phyloP scores from a whole-genome alignment of 768 basidiomycete species.

The Pisolithus microcarpus region DNA sequence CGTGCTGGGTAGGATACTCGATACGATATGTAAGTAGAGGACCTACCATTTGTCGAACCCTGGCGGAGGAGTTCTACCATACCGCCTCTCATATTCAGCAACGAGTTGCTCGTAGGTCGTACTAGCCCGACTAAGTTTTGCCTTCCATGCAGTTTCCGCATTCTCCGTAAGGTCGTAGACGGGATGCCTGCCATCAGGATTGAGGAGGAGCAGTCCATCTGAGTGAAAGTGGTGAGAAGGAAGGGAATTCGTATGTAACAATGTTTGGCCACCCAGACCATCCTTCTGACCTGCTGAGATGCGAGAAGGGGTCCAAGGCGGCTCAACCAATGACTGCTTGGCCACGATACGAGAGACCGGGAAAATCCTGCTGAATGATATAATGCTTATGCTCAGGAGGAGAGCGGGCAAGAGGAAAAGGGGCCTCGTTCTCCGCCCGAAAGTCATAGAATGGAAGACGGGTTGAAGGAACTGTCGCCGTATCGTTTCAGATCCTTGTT shows the following conservation, averaged over 20 bases:
- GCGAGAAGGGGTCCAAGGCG: not conserved
- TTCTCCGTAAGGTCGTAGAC: slow-evolving; percentile 36
- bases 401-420: not conserved
- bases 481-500: too few species aligned
- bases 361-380: not conserved
- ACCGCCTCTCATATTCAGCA: slow-evolving; percentile 32
- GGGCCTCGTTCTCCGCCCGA: not conserved
- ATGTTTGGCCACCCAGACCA: not conserved
- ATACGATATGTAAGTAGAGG: not conserved
- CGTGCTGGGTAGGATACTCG: too few species aligned
- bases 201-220: slow-evolving; percentile 32
- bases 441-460: not conserved
- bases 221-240: slow-evolving; percentile 14
- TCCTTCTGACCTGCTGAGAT: not conserved
- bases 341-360: not conserved
- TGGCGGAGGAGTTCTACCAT: slow-evolving; percentile 30
- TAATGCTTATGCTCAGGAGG: not conserved
- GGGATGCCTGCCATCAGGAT: slow-evolving; percentile 35
- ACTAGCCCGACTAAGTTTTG: slow-evolving; percentile 31
- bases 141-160: slow-evolving; percentile 34
- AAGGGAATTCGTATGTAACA: slow-evolving; percentile 23
- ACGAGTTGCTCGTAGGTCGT: slow-evolving; percentile 33
- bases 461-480: too few species aligned
- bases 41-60: slow-evolving; percentile 44
- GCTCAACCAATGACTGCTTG: not conserved